phyloP scores from a whole-genome alignment of 257 asterid species.

The Linaria vulgaris region DNA sequence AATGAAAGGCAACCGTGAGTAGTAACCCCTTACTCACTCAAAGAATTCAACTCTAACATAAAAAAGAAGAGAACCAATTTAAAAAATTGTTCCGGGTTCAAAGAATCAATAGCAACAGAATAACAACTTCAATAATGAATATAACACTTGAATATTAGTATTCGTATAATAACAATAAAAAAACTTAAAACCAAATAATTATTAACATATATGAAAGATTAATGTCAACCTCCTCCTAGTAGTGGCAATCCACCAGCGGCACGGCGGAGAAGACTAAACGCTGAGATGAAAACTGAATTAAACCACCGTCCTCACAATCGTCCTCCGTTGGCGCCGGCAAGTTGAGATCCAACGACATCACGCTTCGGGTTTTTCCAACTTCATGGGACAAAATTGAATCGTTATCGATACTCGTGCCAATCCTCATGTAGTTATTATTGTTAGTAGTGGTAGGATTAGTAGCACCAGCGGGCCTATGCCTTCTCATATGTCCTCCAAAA shows the following conservation, averaged over 20 bases:
- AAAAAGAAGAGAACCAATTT: not conserved
- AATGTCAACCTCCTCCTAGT: slow-evolving; percentile 50
- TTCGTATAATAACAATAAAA: slow-evolving; percentile 1
- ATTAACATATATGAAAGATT: slow-evolving; percentile 30
- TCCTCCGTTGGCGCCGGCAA: slow-evolving; percentile 73
- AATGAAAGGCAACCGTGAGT: slow-evolving; percentile 63
- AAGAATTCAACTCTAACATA: slow-evolving; percentile 46
- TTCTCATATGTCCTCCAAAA: slow-evolving; percentile 90
- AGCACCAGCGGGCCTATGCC: slow-evolving; percentile 51
- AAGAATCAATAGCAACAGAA: slow-evolving; percentile 25
- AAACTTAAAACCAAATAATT: slow-evolving; percentile 23
- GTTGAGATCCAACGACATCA: slow-evolving; percentile 67
- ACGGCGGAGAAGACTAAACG: slow-evolving; percentile 55
- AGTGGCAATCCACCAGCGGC: slow-evolving; percentile 67
- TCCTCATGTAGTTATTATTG: not conserved
- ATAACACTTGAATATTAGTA: slow-evolving; percentile 14
- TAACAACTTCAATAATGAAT: slow-evolving; percentile 27
- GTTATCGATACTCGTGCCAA: slow-evolving; percentile 16
- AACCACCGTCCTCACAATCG: slow-evolving; percentile 25
- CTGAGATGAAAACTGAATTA: slow-evolving; percentile 29
- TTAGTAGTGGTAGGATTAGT: not conserved
- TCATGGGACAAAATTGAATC: slow-evolving; percentile 26
- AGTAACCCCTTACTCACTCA: slow-evolving; percentile 54
- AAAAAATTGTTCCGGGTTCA: slow-evolving; percentile 25
- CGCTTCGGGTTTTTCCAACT: slow-evolving; percentile 37